phyloP scores from a whole-genome alignment of 176 grass and related monocot genomes.

The Zea luxurians region DNA sequence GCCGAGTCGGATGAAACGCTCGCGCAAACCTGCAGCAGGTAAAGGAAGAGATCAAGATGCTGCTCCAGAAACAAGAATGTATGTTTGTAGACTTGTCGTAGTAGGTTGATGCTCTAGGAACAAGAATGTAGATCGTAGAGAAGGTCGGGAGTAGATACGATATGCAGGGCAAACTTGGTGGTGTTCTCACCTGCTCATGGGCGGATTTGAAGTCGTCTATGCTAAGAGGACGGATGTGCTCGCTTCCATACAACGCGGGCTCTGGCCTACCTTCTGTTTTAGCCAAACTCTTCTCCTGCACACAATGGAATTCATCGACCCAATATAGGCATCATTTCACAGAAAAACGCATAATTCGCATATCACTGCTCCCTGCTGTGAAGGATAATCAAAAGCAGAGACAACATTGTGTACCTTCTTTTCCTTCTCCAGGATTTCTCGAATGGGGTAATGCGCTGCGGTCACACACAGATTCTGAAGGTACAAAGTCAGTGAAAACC shows the following conservation, averaged over 20 bases:
- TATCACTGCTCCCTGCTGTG: not conserved
- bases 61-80: not conserved
- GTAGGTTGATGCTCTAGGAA: no score
- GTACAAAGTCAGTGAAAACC: constrained; percentile 33
- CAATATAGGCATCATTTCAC: not conserved
- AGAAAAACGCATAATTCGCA: not conserved
- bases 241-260: constrained; percentile 70
- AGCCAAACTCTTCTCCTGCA: constrained; percentile 74
- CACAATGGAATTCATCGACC: not conserved
- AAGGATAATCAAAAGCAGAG: constrained; percentile 15
- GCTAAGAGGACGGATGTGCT: constrained; percentile 83
- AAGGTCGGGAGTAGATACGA: not conserved
- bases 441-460: constrained; percentile 91
- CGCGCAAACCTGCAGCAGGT: constrained; percentile 66
- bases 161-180: not conserved
- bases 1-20: constrained; percentile 95
- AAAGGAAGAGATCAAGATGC: not conserved
- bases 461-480: constrained; percentile 94
- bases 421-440: constrained; percentile 98
- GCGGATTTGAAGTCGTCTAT: constrained; percentile 94
- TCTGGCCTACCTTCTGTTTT: constrained; percentile 62
- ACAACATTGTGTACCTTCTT: constrained; percentile 68
- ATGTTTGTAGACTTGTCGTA: no score
- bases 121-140: not conserved
- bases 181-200: constrained; percentile 81